phyloP scores from a whole-genome alignment of 345 rosid species.

The sweet orange (Citrus sinensis) region DVS_A1.0 CM039166.1:14878001-14878500 shows the following conservation, averaged over 20 bases:
- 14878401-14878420: constrained; percentile 56
- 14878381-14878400: constrained; percentile 54
- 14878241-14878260: background rate
- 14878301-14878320: background rate
- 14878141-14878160: background rate
- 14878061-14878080: background rate
- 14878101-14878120: background rate
- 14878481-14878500: constrained; percentile 8
- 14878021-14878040: background rate
- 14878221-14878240: background rate
- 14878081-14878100: background rate
- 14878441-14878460: constrained; percentile 42
- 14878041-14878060: background rate
- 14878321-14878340: background rate
- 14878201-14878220: background rate
- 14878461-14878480: constrained; percentile 39
- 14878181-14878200: background rate
- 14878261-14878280: background rate
- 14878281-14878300: background rate
- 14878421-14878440: constrained; percentile 40
- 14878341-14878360: background rate
- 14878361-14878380: constrained; percentile 44
- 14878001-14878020: background rate
- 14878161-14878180: background rate
- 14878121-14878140: background rate